phyloP scores from a whole-genome alignment of 345 rosid genomes.

The Boechera retrofracta region DNA sequence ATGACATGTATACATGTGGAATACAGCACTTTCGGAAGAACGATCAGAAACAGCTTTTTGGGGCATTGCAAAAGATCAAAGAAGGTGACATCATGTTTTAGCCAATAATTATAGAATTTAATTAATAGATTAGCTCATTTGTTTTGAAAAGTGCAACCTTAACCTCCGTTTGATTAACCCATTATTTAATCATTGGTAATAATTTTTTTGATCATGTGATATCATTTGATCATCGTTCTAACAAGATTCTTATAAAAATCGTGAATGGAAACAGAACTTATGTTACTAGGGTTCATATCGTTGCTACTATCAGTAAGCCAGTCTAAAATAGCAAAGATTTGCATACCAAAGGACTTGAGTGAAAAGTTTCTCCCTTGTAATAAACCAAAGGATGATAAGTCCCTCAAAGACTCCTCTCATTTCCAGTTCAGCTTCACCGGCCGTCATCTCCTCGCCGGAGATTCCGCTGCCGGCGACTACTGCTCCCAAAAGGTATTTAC shows the following conservation, averaged over 20 bases:
- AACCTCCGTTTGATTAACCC: not conserved
- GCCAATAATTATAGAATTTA: not conserved
- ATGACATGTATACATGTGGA: not conserved
- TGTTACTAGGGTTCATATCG: slow-evolving; percentile 90
- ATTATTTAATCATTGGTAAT: not conserved
- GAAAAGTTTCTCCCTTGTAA: slow-evolving; percentile 68
- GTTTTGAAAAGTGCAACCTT: not conserved
- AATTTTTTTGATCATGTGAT: not conserved
- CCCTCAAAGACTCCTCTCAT: slow-evolving; percentile 45
- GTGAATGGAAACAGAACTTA: slow-evolving; percentile 61
- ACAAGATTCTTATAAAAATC: not conserved
- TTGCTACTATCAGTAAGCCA: slow-evolving; percentile 73
- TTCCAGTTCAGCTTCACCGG: slow-evolving; percentile 49
- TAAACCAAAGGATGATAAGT: slow-evolving; percentile 30
- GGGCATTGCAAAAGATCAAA: slow-evolving; percentile 83
- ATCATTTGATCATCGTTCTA: slow-evolving; percentile 32
- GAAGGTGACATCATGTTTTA: slow-evolving; percentile 59
- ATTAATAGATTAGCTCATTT: not conserved
- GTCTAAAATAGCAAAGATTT: slow-evolving; percentile 51
- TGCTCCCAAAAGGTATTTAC: slow-evolving; percentile 51
- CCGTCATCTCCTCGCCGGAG: slow-evolving; percentile 70
- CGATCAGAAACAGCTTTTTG: slow-evolving; percentile 69
- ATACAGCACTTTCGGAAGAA: slow-evolving; percentile 47
- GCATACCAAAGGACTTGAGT: slow-evolving; percentile 56
- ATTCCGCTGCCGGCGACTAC: slow-evolving; percentile 26